Evolutionary conservation across 371 early-diverging fungal species (phyloP), one percentile per base, ranked within the genome.

Genomic region (Dichotomocladium elegans): DNA sequence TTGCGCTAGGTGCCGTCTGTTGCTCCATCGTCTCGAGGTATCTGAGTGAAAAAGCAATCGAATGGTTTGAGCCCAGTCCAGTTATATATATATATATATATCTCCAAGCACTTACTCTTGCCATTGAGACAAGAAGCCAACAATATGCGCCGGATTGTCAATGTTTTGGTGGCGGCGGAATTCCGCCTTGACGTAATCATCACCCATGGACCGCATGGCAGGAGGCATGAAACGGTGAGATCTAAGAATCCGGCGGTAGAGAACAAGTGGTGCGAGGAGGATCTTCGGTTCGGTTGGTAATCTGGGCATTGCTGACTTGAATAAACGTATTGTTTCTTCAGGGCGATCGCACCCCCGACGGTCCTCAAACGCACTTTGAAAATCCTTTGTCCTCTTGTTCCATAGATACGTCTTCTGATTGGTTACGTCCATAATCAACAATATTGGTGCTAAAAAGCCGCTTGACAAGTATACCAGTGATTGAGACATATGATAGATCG

Each of bases 101-200:
- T n/a, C 24, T 12, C 28, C 17, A 15, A 48, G 12, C 7, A 71
- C 68, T 67, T 82, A 85, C 62, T 66, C 62, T 60, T 81, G 80
- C 86, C 86, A 86, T 54, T 86, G 82, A 31, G 72, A 70, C 14
- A 83, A 57, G 56, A 86, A 86, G 12, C 83, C 86, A 15, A 81
- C 77, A 47, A 86, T 78, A 35, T 83, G 82, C n/a, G 76, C 67
- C n/a, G 84, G 82, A 48, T 83, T 83, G 25, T 80, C 79, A 33
- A 82, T 71, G 33, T 71, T 61, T 50, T 81, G 80, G 64, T 86
- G 86, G 48, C 82, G 67, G 44, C 69, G 70, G 52, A 86, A 86
- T 58, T 86, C 86, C 3, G 82, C 66, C 61, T 82, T 82, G 49
- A 86, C 86, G 53, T 86, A 86, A 31, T 81, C 80, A 51, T 86